Conservation (phyloP, 768 basidiomycete genomes). For the Rhodotorula kratochvilovae region DNA sequence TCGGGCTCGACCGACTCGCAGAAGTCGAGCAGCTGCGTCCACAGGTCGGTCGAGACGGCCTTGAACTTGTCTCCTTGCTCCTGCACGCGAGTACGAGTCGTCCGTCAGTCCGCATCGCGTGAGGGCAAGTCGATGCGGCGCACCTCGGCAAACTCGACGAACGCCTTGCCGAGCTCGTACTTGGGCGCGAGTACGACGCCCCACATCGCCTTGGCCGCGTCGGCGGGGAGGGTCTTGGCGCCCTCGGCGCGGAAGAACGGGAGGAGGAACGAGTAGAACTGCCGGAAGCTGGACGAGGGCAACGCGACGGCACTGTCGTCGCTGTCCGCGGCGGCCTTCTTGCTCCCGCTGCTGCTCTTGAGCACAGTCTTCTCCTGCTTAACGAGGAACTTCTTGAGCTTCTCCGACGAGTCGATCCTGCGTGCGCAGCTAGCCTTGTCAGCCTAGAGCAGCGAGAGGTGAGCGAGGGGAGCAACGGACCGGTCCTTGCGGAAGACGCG, state of each 20-base stretch:
- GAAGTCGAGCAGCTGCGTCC: conserved; percentile 76
- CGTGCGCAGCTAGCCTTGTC: background rate
- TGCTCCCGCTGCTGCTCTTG: conserved; percentile 39
- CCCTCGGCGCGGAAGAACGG: conserved; percentile 66
- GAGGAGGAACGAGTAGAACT: conserved; percentile 70
- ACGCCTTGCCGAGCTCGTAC: conserved; percentile 62
- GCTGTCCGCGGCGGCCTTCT: conserved; percentile 53
- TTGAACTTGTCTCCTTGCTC: conserved; percentile 61
- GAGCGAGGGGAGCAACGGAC: background rate
- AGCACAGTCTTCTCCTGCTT: background rate
- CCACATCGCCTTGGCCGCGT: conserved; percentile 73
- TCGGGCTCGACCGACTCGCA: conserved; percentile 60
- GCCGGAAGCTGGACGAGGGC: conserved; percentile 51
- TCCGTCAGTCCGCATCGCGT: background rate
- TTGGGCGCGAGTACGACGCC: conserved; percentile 65
- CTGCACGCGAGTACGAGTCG: background rate
- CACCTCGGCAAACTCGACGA: conserved; percentile 65
- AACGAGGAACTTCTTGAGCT: conserved; percentile 61
- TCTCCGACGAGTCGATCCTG: conserved; percentile 56
- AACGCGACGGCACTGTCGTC: conserved; percentile 52
- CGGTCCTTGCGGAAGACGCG: background rate
- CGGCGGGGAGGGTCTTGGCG: conserved; percentile 46
- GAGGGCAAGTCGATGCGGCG: conserved; percentile 32
- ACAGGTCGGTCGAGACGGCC: conserved; percentile 76
- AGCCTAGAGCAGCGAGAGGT: background rate